Evolutionary conservation across 345 rosid genomes (phyloP).

Genomic region (Turnera subulata): DNA sequence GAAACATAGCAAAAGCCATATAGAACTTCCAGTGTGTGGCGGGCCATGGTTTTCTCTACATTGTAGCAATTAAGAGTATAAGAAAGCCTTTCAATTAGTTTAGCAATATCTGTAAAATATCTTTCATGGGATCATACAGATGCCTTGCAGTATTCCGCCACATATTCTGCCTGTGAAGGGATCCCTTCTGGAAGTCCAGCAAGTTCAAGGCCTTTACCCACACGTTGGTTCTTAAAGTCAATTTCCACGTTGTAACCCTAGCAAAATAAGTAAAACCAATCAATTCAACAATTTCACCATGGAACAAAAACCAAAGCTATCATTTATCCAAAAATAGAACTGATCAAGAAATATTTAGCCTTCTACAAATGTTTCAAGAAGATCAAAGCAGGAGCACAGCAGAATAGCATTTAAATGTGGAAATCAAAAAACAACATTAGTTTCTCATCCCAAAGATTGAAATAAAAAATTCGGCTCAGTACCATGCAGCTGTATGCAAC

Average conservation of each 20-base stretch:
- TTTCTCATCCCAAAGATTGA: conserved; percentile 10
- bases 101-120: background rate
- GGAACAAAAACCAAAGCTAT: no score
- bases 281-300: background rate
- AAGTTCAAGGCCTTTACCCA: conserved; percentile 53
- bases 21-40: conserved; percentile 87
- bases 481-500: conserved; percentile 87
- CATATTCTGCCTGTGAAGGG: conserved; percentile 72
- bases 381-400: conserved; percentile 2
- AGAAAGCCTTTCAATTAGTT: background rate
- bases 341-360: background rate
- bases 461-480: conserved; percentile 22
- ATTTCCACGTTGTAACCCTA: conserved; percentile 58
- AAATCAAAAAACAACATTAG: background rate
- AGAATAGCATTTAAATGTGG: background rate
- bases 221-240: conserved; percentile 26
- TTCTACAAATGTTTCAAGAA: background rate
- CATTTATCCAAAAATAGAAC: background rate
- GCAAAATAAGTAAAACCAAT: conserved; percentile 17
- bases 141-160: conserved; percentile 74
- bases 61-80: conserved; percentile 19
- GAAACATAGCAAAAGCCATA: conserved; percentile 81
- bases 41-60: conserved; percentile 89
- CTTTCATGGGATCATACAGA: conserved; percentile 53
- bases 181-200: conserved; percentile 82